Evolutionary conservation across 495 filamentous ascomycete species (phyloP), one percentile per base, ranked within the genome.

Genomic region (Podospora didyma): DNA sequence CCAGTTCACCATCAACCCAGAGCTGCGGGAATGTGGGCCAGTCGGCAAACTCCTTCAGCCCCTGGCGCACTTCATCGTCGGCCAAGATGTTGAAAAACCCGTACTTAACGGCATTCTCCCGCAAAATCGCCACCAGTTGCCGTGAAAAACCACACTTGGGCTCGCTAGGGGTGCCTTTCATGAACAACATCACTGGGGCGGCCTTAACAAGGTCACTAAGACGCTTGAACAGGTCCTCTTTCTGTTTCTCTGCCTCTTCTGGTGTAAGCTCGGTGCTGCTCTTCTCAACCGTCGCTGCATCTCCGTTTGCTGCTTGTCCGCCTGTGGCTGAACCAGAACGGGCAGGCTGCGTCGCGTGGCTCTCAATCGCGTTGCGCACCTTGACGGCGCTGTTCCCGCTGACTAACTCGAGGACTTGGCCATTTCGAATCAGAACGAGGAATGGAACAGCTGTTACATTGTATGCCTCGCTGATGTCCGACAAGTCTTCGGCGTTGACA

Each of bases 1-100:
- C 85, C 56, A 97, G 69, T 64, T 93, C 86, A 1, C 92, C 91
- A 54, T 78, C 74, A 9, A 92, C 78, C 82, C 89, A 97, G 51
- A 97, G 73, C 72, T 97, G 92, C 14, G 92, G 91, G 73, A 89
- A 99, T 1, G 94, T 99, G 2, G 94, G 95, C 94, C 94, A 97
- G 46, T 96, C 93, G 11, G 91, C 89, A 71, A 87, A 96, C 68
- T 88, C 85, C 80, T 97, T 99, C 64, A 99, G 72, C 5, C 94
- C 94, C 75, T 97, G 92, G 37, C 94, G 80, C 17, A 99, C 95
- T 61, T 97, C 94, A 64, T 99, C 94, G 71, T 99, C 94, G 59
- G 94, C 94, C 52, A 99, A 73, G 60, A 96, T 97, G 66, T 99
- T 97, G 75, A 99, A 99, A 80, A 97, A 97, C 7, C 94, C 95